Base-by-base conservation (phyloP, 352 stramenopile species). In the Globisporangium spiculum region DNA sequence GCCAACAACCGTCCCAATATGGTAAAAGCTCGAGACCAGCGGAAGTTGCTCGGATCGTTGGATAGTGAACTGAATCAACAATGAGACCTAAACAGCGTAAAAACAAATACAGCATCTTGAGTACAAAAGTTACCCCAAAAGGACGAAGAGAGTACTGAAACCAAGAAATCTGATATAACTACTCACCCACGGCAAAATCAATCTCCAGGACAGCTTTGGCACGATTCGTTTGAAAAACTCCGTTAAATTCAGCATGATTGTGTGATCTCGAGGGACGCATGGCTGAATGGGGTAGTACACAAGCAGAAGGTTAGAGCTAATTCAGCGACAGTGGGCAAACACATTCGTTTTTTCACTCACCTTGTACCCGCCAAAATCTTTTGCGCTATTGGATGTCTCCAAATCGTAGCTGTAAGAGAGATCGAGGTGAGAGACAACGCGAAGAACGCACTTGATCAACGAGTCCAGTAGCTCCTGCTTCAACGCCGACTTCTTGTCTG, bases 161-260 rank as follows among this genome's bases (percentile, higher is more conserved):
- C 16, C 16, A 50, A 50, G 41, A 8, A 22, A n/a, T 2, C 1
- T 8, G 41, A n/a, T 18, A 24, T 22, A 32, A 22, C 12, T 2
- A 75, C 77, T 48, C 77, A 92, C 85, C 83, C 85, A 93, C 30
- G 76, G 67, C 44, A 66, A 57, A 8, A 91, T 56, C 1, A 67
- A 58, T 4, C 59, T 50, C 27, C 55, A 67, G 9, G 72, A 60
- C 0, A 88, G 27, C 50, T 76, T 78, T 20, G 75, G 74, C 3
- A 90, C 22, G 4, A 90, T 60, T 56, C 84, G 71, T 53, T 92
- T 83, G 32, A 89, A 56, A 68, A 93, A 91, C 65, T 93, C 86
- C 6, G 85, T 90, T 41, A 92, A 61, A 64, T 93, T 95, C 14
- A 93, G 72, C 77, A 93, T 82, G 48, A 93, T 93, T 0, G 83